Evolutionary conservation across 1,284 basidiomycete genomes (phyloP), one percentile per base, ranked within the genome.

Genomic region (Pholiota adiposa): DNA sequence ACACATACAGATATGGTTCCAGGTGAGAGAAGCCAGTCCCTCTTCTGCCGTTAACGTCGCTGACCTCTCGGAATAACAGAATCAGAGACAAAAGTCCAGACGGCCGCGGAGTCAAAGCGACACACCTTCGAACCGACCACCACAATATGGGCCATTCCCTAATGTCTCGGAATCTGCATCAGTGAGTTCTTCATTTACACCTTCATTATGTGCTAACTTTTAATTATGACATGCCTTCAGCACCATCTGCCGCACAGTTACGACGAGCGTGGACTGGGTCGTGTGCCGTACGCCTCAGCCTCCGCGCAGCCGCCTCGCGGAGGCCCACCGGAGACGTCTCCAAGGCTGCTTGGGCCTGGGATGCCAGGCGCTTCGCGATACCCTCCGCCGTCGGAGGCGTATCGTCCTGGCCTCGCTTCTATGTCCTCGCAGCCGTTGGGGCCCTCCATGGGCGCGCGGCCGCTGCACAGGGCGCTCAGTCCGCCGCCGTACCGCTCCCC

Each of bases 71-170:
- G 62, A 60, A 65, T 58, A 62, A 63, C 67, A 92, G 90, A 92
- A 92, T 70, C 89, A 92, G 70, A 84, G 89, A 61, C 90, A 92
- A 77, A 92, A 92, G 70, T 88, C 90, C 11, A 81, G 89, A 67
- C 86, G 87, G 53, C 90, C 88, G 43, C 84, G 83, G 49, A 81
- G 76, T 54, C 76, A 79, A 62, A 73, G 74, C 61, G 78, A 81
- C 43, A 73, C 77, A 8, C 80, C 84, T 49, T 71, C 81, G 58
- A 75, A 77, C 61, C 82, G 79, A 57, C 83, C 82, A 11, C 83
- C 83, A 14, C 86, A 87, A 66, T 87, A 85, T 67, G 84, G 84
- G 25, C 79, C 85, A 14, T 88, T 86, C 65, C 77, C 83, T 43
- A 82, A 76, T 66, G 74, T 73, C 44, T 76, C 78, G 19, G 73